Conservation (phyloP, 2,329 filamentous ascomycete species). For the Aphanocladium album region DNA sequence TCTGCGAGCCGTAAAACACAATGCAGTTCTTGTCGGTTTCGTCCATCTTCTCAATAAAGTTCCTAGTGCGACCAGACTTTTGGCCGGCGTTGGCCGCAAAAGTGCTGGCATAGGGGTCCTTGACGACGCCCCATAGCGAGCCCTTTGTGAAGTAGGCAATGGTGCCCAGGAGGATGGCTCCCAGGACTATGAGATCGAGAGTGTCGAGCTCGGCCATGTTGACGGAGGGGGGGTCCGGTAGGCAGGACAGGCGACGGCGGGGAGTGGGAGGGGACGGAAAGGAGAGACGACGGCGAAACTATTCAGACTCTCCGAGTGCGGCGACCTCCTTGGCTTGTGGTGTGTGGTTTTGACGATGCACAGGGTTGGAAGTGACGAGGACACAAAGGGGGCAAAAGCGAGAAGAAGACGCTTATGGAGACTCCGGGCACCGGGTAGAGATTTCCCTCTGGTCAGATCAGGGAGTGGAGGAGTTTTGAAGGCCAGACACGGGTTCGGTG, state of each 20-base stretch:
- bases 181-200: conserved; percentile 88
- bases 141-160: conserved; percentile 97
- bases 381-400: neutral
- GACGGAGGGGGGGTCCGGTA: conserved; percentile 19
- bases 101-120: conserved; percentile 80
- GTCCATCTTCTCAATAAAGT: conserved; percentile 94
- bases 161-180: conserved; percentile 77
- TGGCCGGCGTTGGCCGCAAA: conserved; percentile 64
- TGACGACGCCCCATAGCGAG: conserved; percentile 81
- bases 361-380: neutral
- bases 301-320: neutral
- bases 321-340: neutral
- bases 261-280: neutral
- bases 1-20: conserved; percentile 98
- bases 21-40: conserved; percentile 95
- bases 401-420: neutral
- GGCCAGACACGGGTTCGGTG: neutral
- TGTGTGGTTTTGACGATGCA: neutral
- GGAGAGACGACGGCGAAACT: neutral
- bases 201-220: conserved; percentile 95
- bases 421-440: neutral
- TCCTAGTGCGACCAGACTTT: conserved; percentile 80
- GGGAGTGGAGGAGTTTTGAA: neutral
- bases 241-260: neutral
- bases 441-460: neutral